Conservation (phyloP, 1,284 basidiomycete species). For the Marasmius oreades region DNA sequence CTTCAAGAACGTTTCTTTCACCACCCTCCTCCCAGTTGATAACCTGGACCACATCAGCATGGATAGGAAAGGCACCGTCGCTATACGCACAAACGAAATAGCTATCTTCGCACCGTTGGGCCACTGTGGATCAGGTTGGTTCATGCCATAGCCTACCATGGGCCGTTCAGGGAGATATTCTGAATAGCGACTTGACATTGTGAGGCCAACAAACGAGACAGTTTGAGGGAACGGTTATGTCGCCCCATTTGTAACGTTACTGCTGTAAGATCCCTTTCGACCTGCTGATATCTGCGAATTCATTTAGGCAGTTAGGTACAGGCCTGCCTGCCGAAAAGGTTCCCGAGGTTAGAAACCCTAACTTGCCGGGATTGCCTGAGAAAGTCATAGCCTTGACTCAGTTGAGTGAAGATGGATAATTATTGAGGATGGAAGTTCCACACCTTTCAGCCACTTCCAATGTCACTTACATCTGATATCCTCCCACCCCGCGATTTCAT, state of each 20-base stretch:
- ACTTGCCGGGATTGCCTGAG: neutral
- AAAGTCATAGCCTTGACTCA: too few species aligned
- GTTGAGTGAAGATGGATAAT: too few species aligned
- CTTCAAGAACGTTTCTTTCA: constrained; percentile 5
- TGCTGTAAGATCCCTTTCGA: too few species aligned
- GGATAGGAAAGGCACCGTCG: neutral
- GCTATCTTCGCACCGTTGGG: constrained; percentile 7
- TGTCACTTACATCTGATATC: too few species aligned
- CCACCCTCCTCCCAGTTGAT: constrained; percentile 9
- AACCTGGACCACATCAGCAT: neutral
- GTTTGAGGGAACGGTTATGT: neutral
- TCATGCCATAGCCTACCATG: constrained; percentile 5
- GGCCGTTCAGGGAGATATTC: constrained; percentile 6
- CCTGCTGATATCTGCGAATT: too few species aligned
- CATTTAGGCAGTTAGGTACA: too few species aligned
- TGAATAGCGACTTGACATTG: constrained; percentile 1
- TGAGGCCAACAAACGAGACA: neutral
- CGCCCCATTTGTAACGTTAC: too few species aligned
- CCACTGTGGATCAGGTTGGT: constrained; percentile 6
- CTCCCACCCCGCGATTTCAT: constrained; percentile 6
- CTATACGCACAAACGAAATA: constrained; percentile 2
- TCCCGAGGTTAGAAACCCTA: too few species aligned
- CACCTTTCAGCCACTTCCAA: neutral
- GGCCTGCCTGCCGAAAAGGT: too few species aligned
- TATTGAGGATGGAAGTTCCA: neutral